Percentiles rank a stretch among this genome's conserved stretches.
Evolutionary conservation across 2,329 filamentous ascomycete genomes (phyloP).

Genomic region (Plenodomus tracheiphilus): DNA sequence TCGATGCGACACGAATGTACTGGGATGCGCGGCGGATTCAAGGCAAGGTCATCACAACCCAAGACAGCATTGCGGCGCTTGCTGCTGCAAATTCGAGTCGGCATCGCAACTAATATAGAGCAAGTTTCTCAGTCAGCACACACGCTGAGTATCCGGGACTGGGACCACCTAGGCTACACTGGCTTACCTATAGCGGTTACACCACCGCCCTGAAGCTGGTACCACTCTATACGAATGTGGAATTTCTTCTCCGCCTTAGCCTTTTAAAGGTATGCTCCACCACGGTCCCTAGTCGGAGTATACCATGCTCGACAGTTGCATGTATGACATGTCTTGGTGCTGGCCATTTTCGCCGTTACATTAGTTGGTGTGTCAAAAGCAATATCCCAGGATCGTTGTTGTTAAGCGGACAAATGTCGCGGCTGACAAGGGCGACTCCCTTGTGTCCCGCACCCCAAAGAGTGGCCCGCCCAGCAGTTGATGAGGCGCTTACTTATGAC

Average conservation of each 20-base stretch:
- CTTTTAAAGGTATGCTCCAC: not conserved
- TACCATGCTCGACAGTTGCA: conserved; percentile 3
- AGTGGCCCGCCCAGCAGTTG: not conserved
- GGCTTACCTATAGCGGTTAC: conserved; percentile 31
- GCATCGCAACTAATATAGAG: conserved; percentile 28
- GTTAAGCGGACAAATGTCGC: conserved; percentile 7
- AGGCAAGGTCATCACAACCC: conserved; percentile 13
- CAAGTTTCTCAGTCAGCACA: conserved; percentile 19
- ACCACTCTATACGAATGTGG: conserved; percentile 20
- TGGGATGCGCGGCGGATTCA: conserved; percentile 9
- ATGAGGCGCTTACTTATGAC: conserved; percentile 1
- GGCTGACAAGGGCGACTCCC: conserved; percentile 11
- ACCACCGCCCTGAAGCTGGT: conserved; percentile 25
- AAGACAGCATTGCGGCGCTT: conserved; percentile 17
- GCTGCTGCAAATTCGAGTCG: conserved; percentile 19
- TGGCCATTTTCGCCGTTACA: conserved; percentile 16
- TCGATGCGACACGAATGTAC: conserved; percentile 7
- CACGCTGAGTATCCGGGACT: conserved; percentile 21
- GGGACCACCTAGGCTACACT: conserved; percentile 21
- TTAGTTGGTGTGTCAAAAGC: conserved; percentile 19
- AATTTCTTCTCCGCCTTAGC: conserved; percentile 24
- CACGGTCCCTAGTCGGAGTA: not conserved
- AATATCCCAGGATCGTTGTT: conserved; percentile 13
- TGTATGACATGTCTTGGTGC: conserved; percentile 17
- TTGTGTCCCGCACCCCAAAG: not conserved